Percentiles rank a stretch among this genome's conserved stretches.
phyloP scores from a whole-genome alignment of 108 stramenopile genomes.

The Bacterosira constricta region DNA sequence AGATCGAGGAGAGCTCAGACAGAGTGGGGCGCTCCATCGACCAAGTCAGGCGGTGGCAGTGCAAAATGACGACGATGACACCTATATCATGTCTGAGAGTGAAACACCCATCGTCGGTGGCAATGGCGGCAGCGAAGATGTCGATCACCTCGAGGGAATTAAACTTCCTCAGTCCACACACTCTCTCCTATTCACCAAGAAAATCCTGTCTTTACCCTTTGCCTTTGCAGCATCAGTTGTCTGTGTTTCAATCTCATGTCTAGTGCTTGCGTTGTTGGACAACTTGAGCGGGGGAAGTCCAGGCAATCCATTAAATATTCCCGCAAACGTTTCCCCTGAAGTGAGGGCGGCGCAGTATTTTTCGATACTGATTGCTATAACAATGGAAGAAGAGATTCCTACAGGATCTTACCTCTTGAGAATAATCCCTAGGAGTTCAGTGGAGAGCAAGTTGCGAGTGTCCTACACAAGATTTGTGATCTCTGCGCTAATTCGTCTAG shows the following conservation, averaged over 20 bases:
- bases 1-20: too few species aligned
- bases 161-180: neutral
- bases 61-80: too few species aligned
- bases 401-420: neutral
- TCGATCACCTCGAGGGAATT: neutral
- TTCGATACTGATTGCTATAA: neutral
- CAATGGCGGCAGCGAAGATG: too few species aligned
- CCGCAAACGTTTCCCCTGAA: neutral
- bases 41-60: too few species aligned
- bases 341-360: constrained; percentile 4
- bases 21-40: too few species aligned
- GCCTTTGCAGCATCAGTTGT: neutral
- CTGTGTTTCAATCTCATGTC: neutral
- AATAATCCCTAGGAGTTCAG: too few species aligned
- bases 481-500: neutral
- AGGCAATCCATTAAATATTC: neutral
- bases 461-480: neutral
- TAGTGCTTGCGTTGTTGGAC: neutral
- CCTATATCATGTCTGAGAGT: too few species aligned
- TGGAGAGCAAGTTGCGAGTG: neutral
- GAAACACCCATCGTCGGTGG: too few species aligned
- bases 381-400: constrained; percentile 18
- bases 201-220: constrained; percentile 1
- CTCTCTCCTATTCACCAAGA: neutral
- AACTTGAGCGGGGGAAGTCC: neutral